Conservation (phyloP, 805 yeast species). For the Millerozyma miso region DNA sequence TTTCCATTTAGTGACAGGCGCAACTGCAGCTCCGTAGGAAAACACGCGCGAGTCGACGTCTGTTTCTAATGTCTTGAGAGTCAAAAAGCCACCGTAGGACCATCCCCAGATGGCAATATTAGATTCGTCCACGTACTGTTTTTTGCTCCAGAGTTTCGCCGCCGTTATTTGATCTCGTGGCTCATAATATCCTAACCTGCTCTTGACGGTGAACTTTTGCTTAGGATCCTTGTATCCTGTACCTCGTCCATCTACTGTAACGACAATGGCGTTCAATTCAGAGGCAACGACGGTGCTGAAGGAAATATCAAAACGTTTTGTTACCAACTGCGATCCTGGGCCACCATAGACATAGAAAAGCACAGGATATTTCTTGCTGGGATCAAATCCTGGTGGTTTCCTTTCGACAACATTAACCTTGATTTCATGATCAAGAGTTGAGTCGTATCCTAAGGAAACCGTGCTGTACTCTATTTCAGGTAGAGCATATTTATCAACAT, state of each 20-base stretch:
- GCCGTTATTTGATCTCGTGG: conserved; percentile 84
- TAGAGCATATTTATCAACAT: conserved; percentile 44
- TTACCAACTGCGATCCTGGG: conserved; percentile 86
- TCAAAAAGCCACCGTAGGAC: conserved; percentile 81
- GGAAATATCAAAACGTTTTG: conserved; percentile 51
- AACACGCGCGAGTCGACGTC: conserved; percentile 56
- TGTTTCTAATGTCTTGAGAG: conserved; percentile 67
- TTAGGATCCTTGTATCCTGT: conserved; percentile 79
- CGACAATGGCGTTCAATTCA: conserved; percentile 76
- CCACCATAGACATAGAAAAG: conserved; percentile 93
- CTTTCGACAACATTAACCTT: conserved; percentile 69
- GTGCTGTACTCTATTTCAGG: conserved; percentile 57
- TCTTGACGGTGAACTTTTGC: conserved; percentile 77
- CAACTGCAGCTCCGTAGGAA: conserved; percentile 76
- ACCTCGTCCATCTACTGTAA: conserved; percentile 95
- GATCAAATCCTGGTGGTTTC: conserved; percentile 68
- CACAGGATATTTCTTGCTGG: conserved; percentile 67
- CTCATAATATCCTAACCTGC: conserved; percentile 76
- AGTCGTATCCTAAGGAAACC: conserved; percentile 49
- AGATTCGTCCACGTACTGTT: conserved; percentile 56
- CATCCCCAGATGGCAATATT: conserved; percentile 80
- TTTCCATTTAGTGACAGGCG: conserved; percentile 80
- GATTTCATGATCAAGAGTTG: conserved; percentile 41
- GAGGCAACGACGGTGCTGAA: conserved; percentile 79
- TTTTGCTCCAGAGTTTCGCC: conserved; percentile 64